A percentile compares a stretch with the other conserved stretches of the same genome.
Evolutionary conservation across 2,329 filamentous ascomycete species (phyloP).

Genomic region (Sporothrix brunneoviolacea): DNA sequence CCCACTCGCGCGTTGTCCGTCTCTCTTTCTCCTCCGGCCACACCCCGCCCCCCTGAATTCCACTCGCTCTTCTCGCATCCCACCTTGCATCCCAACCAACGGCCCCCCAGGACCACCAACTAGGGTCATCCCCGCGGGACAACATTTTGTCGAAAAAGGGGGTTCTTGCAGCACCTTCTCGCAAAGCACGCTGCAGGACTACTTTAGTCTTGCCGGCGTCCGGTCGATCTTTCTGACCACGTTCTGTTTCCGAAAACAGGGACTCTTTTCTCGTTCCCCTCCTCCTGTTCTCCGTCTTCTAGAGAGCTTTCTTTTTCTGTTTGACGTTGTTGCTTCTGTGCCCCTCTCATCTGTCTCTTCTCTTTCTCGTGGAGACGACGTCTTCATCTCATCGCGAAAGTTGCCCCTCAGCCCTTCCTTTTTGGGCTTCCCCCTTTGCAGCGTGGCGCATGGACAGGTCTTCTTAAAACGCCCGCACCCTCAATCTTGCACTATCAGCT

Average conservation of each 20-base stretch:
- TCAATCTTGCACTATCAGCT: too few species aligned
- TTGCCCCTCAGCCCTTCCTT: too few species aligned
- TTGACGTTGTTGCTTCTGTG: neutral
- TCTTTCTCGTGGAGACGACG: neutral
- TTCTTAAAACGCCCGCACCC: too few species aligned
- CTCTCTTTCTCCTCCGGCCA: neutral
- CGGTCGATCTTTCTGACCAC: constrained; percentile 12
- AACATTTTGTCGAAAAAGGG: constrained; percentile 4
- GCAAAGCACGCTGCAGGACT: constrained; percentile 9
- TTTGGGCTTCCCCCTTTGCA: too few species aligned
- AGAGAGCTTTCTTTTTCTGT: neutral
- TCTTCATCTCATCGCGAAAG: too few species aligned
- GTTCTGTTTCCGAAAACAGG: constrained; percentile 2
- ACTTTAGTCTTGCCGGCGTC: constrained; percentile 13
- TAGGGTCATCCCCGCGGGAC: neutral
- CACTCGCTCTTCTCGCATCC: neutral
- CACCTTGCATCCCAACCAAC: neutral
- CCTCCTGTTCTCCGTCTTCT: neutral
- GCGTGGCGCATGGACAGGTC: too few species aligned
- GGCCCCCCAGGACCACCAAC: neutral
- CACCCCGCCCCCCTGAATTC: neutral
- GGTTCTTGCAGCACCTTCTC: constrained; percentile 4
- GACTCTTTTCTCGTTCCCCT: constrained; percentile 10
- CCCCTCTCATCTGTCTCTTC: neutral
- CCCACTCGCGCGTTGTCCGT: neutral